phyloP scores from a whole-genome alignment of 2,329 filamentous ascomycete genomes.

The Nemania sp. region DNA sequence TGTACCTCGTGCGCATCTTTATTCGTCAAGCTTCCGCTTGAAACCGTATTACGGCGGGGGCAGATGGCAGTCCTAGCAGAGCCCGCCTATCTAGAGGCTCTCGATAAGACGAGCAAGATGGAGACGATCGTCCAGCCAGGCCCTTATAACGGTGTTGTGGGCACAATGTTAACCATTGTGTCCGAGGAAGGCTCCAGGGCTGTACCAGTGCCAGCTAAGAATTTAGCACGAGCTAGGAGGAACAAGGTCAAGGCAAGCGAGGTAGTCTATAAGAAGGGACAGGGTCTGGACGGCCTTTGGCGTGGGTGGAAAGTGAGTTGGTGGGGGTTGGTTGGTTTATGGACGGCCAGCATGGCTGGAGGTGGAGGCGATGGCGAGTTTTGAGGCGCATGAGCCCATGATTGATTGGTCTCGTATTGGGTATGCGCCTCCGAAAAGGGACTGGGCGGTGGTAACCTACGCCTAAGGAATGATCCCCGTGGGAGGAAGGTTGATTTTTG shows the following conservation, averaged over 20 bases:
- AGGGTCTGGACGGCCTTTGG: constrained; percentile 76
- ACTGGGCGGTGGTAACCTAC: constrained; percentile 1
- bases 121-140: constrained; percentile 85
- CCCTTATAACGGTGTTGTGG: constrained; percentile 85
- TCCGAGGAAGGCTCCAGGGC: constrained; percentile 80
- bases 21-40: constrained; percentile 87
- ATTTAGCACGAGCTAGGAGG: constrained; percentile 47
- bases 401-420: constrained; percentile 8
- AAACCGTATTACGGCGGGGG: constrained; percentile 89
- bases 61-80: constrained; percentile 79
- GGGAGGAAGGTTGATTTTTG: constrained; percentile 13
- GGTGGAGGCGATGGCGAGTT: constrained; percentile 72
- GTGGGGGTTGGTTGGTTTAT: constrained; percentile 80
- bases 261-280: constrained; percentile 67
- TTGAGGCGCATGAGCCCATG: constrained; percentile 46
- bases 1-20: constrained; percentile 82
- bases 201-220: constrained; percentile 52
- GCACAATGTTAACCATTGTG: constrained; percentile 89
- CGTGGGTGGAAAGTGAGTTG: constrained; percentile 82
- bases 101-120: constrained; percentile 60
- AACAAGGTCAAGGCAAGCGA: constrained; percentile 55
- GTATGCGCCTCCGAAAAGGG: not conserved
- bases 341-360: constrained; percentile 75
- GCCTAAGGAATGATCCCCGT: not conserved
- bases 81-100: constrained; percentile 63